Base-by-base conservation (phyloP, 1,284 basidiomycete genomes). In the Vanrija humicola region DNA sequence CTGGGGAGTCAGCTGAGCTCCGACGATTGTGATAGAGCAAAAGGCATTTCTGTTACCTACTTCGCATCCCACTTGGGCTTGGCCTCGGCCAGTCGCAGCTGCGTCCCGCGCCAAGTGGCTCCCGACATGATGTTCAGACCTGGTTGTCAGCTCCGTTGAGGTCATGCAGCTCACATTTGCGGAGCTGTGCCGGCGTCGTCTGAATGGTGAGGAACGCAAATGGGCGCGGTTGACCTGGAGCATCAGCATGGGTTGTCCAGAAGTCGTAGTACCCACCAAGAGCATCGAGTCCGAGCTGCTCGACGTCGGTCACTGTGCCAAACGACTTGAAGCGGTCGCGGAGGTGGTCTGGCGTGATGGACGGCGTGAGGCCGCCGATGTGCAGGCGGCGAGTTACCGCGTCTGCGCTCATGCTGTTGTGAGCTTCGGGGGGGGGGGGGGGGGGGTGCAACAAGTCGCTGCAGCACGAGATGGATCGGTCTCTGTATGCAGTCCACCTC, bases 51-150 rank as follows among this genome's bases (percentile, higher is more conserved):
- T n/a, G n/a, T n/a, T n/a, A 26, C 64, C 52, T 48, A 68, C 64
- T 54, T 52, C 7, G 44, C 54, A 3, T 63, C 56, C 42, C 55
- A 74, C 7, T 49, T 43, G 3, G 68, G 68, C 58, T 75, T 75
- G 39, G 75, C 75, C 50, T 72, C 70, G 7, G 72, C 67, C 1
- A 77, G 58, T 19, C 71, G 67, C 3, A 77, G 59, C 51, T 70
- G 68, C 1, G 73, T 60, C 2, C 75, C 75, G 54, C 75, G 66
- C 73, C 74, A 77, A 40, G 62, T 72, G 0, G 73, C 71, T 21
- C 72, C 72, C 8, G 71, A 73, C 68, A 76, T 73, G 50, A 71
- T 75, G 54, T 74, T 76, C 16, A 77, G 64, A 56, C 72, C 72
- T 74, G 54, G 1, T 2, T 6, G 40, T 43, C 42, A 54, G 43